Base-by-base conservation (phyloP, 768 basidiomycete species). In the Neoboletus subvelutipes region DNA sequence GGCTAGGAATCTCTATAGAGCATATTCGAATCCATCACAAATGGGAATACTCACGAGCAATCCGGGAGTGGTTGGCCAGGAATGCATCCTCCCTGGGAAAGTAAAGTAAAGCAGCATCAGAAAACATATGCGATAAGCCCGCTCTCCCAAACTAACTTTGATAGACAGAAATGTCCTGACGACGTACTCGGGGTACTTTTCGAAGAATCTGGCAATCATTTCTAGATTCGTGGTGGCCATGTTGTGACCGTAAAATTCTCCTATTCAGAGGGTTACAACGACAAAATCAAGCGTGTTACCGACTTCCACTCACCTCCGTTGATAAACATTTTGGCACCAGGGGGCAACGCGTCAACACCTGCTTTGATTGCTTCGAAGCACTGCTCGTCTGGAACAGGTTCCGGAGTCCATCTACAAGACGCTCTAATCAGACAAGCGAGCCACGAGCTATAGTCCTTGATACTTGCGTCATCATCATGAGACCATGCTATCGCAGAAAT, bases 391-490 rank as follows among this genome's bases (percentile, higher is more conserved):
- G 52, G 47, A 11, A 51, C 52, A 11, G 52, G 52, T 6, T 53
- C 42, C 17, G 43, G 43, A 18, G 43, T 52, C 53, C 48, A 54
- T 31, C 53, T 54, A 24, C 0, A 39, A 5, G 4, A 33, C 9
- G 3, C 15, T 17, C 4, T 29, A 15, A 20, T 39, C 13, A 47
- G 26, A 37, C 5, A 31, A 2, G 28, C 8, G 11, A 39, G 6
- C 12, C 1, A 17, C 29, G 17, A 24, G 15, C 2, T 8, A 24
- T 7, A 3, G 17, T 7, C 11, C 17, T 4, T 1, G 20, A 1
- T 11, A 54, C 53, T 22, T 63, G 82, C 72, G 83, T 85, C 77
- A 85, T 79, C 71, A 78, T 69, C 83, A 84, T 84, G 36, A 84
- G 68, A 1, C 84, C 84, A 61, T 81, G 79, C 73, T 69, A 13